Evolutionary conservation across 2,329 filamentous ascomycete species (phyloP).

Genomic region (Ascochyta viciae-villosae): DNA sequence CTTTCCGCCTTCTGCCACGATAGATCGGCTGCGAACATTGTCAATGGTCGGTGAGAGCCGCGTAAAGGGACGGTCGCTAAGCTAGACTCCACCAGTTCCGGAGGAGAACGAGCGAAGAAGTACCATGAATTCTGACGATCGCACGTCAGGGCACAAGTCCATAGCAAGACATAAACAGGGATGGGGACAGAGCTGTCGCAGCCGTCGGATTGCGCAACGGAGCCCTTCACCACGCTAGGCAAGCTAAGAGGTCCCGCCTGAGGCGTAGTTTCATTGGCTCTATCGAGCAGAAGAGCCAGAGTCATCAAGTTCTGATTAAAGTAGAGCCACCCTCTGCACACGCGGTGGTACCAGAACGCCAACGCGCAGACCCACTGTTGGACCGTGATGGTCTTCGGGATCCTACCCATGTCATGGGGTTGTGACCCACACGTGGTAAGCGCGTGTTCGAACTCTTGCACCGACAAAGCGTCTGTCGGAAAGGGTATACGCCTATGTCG

Average conservation of each 20-base stretch:
- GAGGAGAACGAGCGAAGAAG: slow-evolving; percentile 24
- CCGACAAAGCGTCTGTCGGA: slow-evolving; percentile 16
- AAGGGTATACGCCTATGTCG: slow-evolving; percentile 17
- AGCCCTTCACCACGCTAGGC: slow-evolving; percentile 21
- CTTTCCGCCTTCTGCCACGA: slow-evolving; percentile 48
- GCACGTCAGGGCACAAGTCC: slow-evolving; percentile 28
- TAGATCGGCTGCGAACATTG: slow-evolving; percentile 51
- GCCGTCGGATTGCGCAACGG: slow-evolving; percentile 32
- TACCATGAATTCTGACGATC: slow-evolving; percentile 22
- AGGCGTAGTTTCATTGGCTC: slow-evolving; percentile 41
- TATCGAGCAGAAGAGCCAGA: slow-evolving; percentile 22
- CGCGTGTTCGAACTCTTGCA: slow-evolving; percentile 17
- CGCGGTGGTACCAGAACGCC: slow-evolving; percentile 15
- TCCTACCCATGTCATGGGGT: slow-evolving; percentile 16
- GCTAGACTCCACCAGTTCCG: slow-evolving; percentile 24
- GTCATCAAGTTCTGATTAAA: slow-evolving; percentile 15
- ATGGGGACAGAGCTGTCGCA: slow-evolving; percentile 28
- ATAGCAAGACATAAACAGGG: slow-evolving; percentile 31
- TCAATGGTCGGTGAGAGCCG: slow-evolving; percentile 16
- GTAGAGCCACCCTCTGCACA: slow-evolving; percentile 12
- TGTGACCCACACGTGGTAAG: slow-evolving; percentile 18
- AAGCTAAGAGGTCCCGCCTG: slow-evolving; percentile 8
- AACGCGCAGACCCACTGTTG: slow-evolving; percentile 6
- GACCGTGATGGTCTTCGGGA: slow-evolving; percentile 14
- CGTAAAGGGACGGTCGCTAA: slow-evolving; percentile 22